A percentile compares a stretch with the other conserved stretches of the same genome.
These are phyloP conservation scores for Alternaria conjuncta DNA, from an alignment of 2,329 filamentous ascomycete species.

Conservation along the genomic window DNA sequence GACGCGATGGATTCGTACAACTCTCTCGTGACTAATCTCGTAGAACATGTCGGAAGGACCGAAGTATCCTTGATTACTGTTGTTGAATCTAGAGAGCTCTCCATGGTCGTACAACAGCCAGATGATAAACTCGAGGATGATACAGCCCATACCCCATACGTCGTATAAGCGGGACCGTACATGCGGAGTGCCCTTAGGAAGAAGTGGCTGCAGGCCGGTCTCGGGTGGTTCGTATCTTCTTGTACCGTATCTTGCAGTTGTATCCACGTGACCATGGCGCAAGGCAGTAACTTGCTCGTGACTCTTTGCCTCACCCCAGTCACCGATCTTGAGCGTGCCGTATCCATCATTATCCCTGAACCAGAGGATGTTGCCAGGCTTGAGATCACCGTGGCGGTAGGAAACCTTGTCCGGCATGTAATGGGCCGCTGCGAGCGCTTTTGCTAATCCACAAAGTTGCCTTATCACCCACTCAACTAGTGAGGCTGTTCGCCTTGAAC, in stretches of 20 bases:
- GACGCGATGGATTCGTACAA: neutral
- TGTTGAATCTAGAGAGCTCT: neutral
- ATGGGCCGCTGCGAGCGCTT: constrained; percentile 21
- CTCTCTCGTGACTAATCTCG: neutral
- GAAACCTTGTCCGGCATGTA: neutral
- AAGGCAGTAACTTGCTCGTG: no score
- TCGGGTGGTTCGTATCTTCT: constrained; percentile 24
- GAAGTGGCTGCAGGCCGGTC: no score
- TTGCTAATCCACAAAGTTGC: constrained; percentile 27
- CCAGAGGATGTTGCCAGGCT: constrained; percentile 49
- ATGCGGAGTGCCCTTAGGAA: neutral
- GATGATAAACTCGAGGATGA: constrained; percentile 27
- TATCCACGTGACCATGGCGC: neutral
- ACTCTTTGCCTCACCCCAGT: constrained; percentile 9
- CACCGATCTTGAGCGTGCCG: constrained; percentile 24
- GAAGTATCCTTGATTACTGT: neutral
- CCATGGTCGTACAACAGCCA: constrained; percentile 26
- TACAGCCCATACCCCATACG: constrained; percentile 33
- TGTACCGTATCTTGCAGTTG: constrained; percentile 12
- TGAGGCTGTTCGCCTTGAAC: neutral
- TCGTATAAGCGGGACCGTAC: constrained; percentile 26
- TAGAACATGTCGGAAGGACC: neutral
- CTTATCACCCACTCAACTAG: neutral
- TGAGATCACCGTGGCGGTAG: constrained; percentile 44
- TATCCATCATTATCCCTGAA: constrained; percentile 9